Base-by-base conservation (phyloP, 768 basidiomycete genomes). In the Nidularia sp. region DNA sequence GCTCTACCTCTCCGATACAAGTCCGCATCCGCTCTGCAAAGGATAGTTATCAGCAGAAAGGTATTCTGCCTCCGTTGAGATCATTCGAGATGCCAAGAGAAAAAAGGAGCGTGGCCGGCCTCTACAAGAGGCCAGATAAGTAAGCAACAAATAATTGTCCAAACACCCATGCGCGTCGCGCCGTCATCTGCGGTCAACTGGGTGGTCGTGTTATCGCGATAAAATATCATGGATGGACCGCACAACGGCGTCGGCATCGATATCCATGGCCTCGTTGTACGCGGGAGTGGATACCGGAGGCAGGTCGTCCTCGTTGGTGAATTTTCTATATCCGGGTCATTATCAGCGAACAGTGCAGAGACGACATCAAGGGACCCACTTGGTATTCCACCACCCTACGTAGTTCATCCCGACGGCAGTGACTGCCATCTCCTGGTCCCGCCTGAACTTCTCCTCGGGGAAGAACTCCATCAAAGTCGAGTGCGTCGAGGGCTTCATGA, bases 381-480 rank as follows among this genome's bases (percentile, higher is more conserved):
- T 57, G 49, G 62, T 63, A 15, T 72, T 70, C 67, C 75, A 75
- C 84, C 83, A 85, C 6, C 80, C 85, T 45, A 82, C 62, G 58
- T 88, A 88, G 7, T 69, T 66, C 51, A 85, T 70, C 7, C 79
- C 78, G 22, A 85, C 60, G 6, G 80, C 75, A 31, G 68, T 68
- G n/a, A 73, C 73, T 15, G 85, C 76, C 47, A 81, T 67, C 59
- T 85, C 80, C 52, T 78, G 76, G 58, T 90, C 86, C 46, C 76
- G 78, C 25, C 76, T 73, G 65, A 88, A 91, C 15, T 76, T 76
- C n/a, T 78, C 79, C 2, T 76, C 70, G 15, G 83, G 86, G 68
- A 88, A 91, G 60, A 93, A 75, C 67, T 94, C 91, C 70, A 92
- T 80, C 34, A 92, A 72, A 2, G 84, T 83, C 18, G 87, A 75